Evolutionary conservation across 2,329 filamentous ascomycete genomes (phyloP).

Genomic region (Cytospora piceicola): DNA sequence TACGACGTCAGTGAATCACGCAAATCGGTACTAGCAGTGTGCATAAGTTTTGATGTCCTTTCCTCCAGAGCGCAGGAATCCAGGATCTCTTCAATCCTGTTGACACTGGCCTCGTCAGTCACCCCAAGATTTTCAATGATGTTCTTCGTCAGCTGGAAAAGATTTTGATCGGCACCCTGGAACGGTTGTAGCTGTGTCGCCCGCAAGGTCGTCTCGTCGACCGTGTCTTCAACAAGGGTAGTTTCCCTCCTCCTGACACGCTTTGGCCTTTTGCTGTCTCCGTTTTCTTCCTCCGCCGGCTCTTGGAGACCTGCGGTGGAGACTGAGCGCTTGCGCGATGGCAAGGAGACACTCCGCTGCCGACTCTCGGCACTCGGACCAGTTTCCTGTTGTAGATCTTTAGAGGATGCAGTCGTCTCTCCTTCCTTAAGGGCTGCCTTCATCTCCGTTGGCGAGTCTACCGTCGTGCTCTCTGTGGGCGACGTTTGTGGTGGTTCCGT

Average conservation of each 20-base stretch:
- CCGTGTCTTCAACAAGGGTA: constrained; percentile 53
- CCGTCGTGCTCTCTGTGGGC: constrained; percentile 14
- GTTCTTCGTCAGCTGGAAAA: constrained; percentile 60
- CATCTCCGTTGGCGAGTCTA: constrained; percentile 6
- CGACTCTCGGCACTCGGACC: constrained; percentile 25
- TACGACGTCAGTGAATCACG: constrained; percentile 54
- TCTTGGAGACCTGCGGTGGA: constrained; percentile 64
- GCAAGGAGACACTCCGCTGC: constrained; percentile 44
- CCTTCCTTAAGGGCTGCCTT: constrained; percentile 17
- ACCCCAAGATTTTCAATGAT: constrained; percentile 60
- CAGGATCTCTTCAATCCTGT: constrained; percentile 53
- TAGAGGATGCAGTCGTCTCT: constrained; percentile 2
- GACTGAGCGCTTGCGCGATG: constrained; percentile 64
- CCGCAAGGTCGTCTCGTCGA: constrained; percentile 56
- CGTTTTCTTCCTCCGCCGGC: constrained; percentile 58
- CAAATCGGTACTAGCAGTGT: constrained; percentile 53
- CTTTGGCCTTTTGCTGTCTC: constrained; percentile 66
- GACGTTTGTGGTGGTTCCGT: constrained; percentile 27
- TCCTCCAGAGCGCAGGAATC: constrained; percentile 57
- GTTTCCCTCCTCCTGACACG: constrained; percentile 65
- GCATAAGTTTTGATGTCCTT: constrained; percentile 52
- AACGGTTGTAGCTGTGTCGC: constrained; percentile 60
- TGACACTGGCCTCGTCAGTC: constrained; percentile 51
- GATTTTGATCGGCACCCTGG: constrained; percentile 59
- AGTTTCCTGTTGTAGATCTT: constrained; percentile 20